phyloP scores from a whole-genome alignment of 495 filamentous ascomycete species.

The Annulohypoxylon maeteangense region DNA sequence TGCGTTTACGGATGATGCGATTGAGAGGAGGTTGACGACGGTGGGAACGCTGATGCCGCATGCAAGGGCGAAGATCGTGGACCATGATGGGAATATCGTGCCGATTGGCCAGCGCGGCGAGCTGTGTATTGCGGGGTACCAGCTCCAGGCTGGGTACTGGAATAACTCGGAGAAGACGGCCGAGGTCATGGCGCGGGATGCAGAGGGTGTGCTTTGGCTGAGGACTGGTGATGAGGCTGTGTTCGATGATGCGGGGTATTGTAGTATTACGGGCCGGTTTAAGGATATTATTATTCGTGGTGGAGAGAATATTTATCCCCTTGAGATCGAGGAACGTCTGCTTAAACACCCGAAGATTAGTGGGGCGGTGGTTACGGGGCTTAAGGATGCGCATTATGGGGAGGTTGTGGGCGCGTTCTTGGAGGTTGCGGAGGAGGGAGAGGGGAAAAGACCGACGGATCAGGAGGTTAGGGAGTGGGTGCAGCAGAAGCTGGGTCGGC shows the following conservation, averaged over 20 bases:
- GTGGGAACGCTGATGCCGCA: constrained; percentile 76
- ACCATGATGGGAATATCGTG: constrained; percentile 66
- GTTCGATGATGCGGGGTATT: constrained; percentile 71
- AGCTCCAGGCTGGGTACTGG: constrained; percentile 76
- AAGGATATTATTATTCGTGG: constrained; percentile 74
- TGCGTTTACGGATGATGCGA: constrained; percentile 71
- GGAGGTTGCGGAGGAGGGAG: constrained; percentile 41
- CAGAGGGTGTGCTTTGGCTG: constrained; percentile 69
- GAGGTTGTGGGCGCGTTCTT: constrained; percentile 76
- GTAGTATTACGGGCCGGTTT: constrained; percentile 70
- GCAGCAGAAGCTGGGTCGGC: constrained; percentile 67
- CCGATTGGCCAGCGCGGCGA: constrained; percentile 70
- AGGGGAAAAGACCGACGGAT: constrained; percentile 51
- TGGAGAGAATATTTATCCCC: constrained; percentile 73
- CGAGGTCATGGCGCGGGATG: constrained; percentile 69
- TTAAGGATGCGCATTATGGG: constrained; percentile 71
- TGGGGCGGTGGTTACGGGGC: constrained; percentile 69
- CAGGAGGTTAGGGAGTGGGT: constrained; percentile 69
- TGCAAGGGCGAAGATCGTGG: constrained; percentile 73
- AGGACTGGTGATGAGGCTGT: constrained; percentile 77
- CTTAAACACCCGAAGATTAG: constrained; percentile 64
- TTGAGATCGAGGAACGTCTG: constrained; percentile 77
- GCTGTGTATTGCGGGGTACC: constrained; percentile 75
- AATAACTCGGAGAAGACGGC: constrained; percentile 74
- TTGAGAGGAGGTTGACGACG: constrained; percentile 67